These are phyloP conservation scores for Alternaria brassicicola DNA, from an alignment of 2,329 filamentous ascomycete species.

Conservation along the genomic window DNA sequence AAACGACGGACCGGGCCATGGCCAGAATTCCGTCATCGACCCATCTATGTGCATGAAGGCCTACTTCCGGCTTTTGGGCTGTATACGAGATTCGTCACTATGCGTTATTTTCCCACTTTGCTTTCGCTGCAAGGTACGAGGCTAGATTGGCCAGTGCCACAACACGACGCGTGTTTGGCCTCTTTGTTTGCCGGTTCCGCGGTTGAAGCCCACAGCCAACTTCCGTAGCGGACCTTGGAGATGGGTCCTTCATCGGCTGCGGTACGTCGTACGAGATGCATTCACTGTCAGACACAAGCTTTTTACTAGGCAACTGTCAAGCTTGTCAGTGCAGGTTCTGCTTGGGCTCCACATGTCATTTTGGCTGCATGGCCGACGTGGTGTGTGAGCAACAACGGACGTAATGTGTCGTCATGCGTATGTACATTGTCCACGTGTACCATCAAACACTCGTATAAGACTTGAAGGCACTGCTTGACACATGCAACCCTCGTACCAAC, in stretches of 20 bases:
- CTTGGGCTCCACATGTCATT: background rate
- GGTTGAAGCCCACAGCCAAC: background rate
- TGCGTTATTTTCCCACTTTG: background rate
- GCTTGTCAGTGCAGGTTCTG: conserved; percentile 23
- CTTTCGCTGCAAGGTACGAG: conserved; percentile 1
- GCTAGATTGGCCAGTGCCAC: background rate
- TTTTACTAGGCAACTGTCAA: conserved; percentile 36
- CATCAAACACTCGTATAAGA: background rate
- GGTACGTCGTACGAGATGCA: background rate
- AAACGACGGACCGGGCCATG: background rate
- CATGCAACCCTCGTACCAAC: background rate
- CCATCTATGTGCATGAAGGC: background rate
- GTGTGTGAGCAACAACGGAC: conserved; percentile 2
- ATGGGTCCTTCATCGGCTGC: background rate
- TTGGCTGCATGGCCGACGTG: background rate
- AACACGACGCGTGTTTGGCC: background rate
- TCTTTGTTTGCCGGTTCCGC: background rate
- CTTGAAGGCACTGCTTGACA: background rate
- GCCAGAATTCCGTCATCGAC: background rate
- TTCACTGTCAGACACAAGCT: conserved; percentile 33
- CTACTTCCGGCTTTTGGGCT: background rate
- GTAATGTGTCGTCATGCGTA: conserved; percentile 20
- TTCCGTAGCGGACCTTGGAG: background rate
- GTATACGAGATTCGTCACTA: background rate
- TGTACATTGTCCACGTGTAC: conserved; percentile 7